Percentiles rank a stretch among this genome's conserved stretches.
Conservation (phyloP, 495 filamentous ascomycete species). For the Chaetomium tenue region DNA sequence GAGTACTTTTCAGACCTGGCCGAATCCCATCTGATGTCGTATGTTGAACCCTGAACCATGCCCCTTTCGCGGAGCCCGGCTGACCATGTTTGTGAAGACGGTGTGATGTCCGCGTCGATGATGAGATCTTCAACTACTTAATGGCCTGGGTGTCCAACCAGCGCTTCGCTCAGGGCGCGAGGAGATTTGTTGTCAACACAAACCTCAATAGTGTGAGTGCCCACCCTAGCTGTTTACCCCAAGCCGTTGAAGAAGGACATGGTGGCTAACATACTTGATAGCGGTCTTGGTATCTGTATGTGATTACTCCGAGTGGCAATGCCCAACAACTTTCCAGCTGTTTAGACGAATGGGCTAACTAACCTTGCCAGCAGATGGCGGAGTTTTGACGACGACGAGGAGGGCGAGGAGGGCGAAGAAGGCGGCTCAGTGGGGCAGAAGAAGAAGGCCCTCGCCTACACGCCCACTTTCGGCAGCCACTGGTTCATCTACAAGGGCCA, state of each 20-base stretch:
- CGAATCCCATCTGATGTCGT: conserved; percentile 51
- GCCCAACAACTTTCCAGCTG: not conserved
- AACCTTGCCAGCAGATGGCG: conserved; percentile 36
- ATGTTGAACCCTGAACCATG: not conserved
- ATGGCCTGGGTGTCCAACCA: conserved; percentile 70
- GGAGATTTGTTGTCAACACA: conserved; percentile 61
- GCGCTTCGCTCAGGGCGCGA: conserved; percentile 54
- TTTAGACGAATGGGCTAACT: not conserved
- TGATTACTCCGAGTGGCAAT: not conserved
- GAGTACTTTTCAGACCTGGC: conserved; percentile 45
- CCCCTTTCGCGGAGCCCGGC: not conserved
- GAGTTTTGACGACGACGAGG: conserved; percentile 44
- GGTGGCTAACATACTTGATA: not conserved
- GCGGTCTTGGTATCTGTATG: conserved; percentile 9
- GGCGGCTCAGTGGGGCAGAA: conserved; percentile 21
- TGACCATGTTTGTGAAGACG: not conserved
- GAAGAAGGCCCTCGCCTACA: conserved; percentile 61
- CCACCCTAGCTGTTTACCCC: not conserved
- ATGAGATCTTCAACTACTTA: conserved; percentile 66
- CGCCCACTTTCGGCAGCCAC: conserved; percentile 62
- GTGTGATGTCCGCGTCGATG: conserved; percentile 62
- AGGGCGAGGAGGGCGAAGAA: conserved; percentile 48
- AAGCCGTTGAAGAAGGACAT: not conserved
- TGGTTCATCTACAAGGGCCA: conserved; percentile 63
- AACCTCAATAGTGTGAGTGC: conserved; percentile 40